phyloP scores from a whole-genome alignment of 2,329 filamentous ascomycete genomes.

The Aspergillus costaricaensis region DNA sequence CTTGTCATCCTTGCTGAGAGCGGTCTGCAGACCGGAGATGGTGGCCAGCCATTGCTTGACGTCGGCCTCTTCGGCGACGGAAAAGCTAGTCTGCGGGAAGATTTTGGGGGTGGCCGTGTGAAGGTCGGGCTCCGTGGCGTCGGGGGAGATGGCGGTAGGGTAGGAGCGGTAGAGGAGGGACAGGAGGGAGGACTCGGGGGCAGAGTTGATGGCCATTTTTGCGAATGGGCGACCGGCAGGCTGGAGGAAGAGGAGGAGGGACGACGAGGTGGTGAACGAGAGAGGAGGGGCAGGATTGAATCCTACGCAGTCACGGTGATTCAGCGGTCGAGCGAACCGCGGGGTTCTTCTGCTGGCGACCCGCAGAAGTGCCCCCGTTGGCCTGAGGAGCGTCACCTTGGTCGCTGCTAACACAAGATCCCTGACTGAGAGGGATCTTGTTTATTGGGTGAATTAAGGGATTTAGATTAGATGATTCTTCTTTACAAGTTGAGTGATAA shows the following conservation, averaged over 20 bases:
- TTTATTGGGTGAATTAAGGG: background rate
- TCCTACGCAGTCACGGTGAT: constrained; percentile 9
- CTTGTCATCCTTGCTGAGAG: constrained; percentile 53
- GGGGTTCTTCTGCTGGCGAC: constrained; percentile 20
- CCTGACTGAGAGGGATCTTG: constrained; percentile 19
- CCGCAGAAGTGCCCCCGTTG: constrained; percentile 21
- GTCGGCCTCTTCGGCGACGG: constrained; percentile 77
- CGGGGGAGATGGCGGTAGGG: constrained; percentile 41
- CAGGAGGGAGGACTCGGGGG: constrained; percentile 46
- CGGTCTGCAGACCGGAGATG: constrained; percentile 66
- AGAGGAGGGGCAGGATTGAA: constrained; percentile 29
- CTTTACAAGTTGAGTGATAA: background rate
- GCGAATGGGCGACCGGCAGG: constrained; percentile 23
- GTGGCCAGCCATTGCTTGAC: constrained; percentile 87
- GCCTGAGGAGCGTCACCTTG: constrained; percentile 22
- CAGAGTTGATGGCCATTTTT: constrained; percentile 32
- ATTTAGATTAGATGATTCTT: background rate
- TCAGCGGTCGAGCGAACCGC: constrained; percentile 17
- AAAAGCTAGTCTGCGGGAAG: constrained; percentile 70
- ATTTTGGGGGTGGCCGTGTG: constrained; percentile 60
- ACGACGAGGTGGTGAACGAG: constrained; percentile 15
- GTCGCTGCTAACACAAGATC: constrained; percentile 16
- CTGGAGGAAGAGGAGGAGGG: constrained; percentile 1
- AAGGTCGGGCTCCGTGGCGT: constrained; percentile 47
- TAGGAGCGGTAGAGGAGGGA: constrained; percentile 49